Evolutionary conservation across 441 rosid genomes (phyloP), one percentile per base, ranked within the genome.

Genomic region (Raphanus hybrid): DNA sequence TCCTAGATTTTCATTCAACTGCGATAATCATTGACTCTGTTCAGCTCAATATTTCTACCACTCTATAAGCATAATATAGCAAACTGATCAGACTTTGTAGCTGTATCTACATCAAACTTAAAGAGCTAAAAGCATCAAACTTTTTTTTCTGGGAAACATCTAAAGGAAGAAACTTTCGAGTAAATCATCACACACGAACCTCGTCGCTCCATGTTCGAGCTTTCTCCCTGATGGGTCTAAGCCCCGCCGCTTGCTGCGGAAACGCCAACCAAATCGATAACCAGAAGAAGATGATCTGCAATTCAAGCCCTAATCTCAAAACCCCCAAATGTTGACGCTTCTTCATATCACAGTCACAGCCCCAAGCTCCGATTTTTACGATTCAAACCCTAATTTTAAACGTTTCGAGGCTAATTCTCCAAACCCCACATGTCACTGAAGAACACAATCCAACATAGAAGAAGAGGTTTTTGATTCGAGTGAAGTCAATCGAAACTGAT

Each of bases 181-280:
- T 1, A 69, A 58, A 43, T 45, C 26, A 64, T 71, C 8, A 4
- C 10, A 32, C 88, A 67, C 80, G 71, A 71, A 94, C 99, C 94
- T 95, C 97, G 80, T 92, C 98, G 64, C 91, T 90, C 98, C 97
- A 91, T 8, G 97, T 86, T 76, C 88, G 89, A 77, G 88, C 60
- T 82, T 91, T 87, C 80, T 92, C 98, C 79, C 94, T 87, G 71
- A 95, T 82, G 26, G 99, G 97, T 82, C 99, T 86, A 75, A 91
- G 70, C 62, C 87, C 94, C 32, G 64, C 80, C 77, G 80, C 98
- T 23, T 96, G 90, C 76, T 68, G 82, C 37, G 86, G 77, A 82
- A 88, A 60, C 37, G 73, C 61, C 62, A 87, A 82, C 73, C 82
- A 82, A 77, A 90, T 68, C 91, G 87, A 90, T 59, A 91, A 73